Percentiles rank a stretch among this genome's conserved stretches.
These are phyloP conservation scores for Myxozyma monticola DNA, from an alignment of 805 yeast species.

Conservation along the genomic window DNA sequence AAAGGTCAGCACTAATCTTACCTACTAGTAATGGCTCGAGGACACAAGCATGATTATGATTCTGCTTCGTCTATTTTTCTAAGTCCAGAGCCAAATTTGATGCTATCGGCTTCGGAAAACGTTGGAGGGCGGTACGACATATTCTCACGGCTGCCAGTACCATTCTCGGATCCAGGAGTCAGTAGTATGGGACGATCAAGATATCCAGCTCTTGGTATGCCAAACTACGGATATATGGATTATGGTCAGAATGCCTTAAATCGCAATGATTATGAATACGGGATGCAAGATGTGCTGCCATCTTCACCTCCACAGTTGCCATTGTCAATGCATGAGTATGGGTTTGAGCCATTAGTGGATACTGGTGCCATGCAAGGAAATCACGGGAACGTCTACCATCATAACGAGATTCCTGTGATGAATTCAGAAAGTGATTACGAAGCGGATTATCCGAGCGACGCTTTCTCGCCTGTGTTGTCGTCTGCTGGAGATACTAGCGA, in stretches of 20 bases:
- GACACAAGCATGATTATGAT: constrained; percentile 4
- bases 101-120: neutral
- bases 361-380: too few species aligned
- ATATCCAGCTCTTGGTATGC: too few species aligned
- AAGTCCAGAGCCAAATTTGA: constrained; percentile 1
- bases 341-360: too few species aligned
- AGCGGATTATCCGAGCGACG: constrained; percentile 25
- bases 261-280: constrained; percentile 2
- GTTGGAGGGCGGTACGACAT: constrained; percentile 17
- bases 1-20: too few species aligned
- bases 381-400: too few species aligned
- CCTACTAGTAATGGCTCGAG: neutral
- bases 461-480: constrained; percentile 22
- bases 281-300: neutral
- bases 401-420: constrained; percentile 1
- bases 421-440: constrained; percentile 24
- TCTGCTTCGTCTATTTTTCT: constrained; percentile 1
- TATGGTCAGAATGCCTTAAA: too few species aligned
- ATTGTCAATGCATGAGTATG: too few species aligned
- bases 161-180: too few species aligned
- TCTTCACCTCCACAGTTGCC: too few species aligned
- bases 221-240: too few species aligned
- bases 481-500: constrained; percentile 25
- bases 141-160: constrained; percentile 14
- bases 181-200: too few species aligned